Evolutionary conservation across 1,139 yeast genomes (phyloP).

Genomic region (Geotrichum europaeum): DNA sequence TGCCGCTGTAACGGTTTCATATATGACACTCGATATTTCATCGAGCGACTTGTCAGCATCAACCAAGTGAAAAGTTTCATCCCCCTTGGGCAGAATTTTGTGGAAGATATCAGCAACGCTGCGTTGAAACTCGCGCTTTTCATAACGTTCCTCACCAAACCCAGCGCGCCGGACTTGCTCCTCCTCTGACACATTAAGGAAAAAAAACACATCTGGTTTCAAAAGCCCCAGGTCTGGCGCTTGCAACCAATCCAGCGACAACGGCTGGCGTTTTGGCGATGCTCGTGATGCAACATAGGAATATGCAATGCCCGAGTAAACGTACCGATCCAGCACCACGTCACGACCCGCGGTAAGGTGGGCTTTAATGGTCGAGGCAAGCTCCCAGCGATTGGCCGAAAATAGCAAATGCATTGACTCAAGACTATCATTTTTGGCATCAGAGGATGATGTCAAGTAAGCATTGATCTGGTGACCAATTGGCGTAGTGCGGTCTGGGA

Average conservation of each 20-base stretch:
- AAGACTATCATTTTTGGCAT: slow-evolving; percentile 30
- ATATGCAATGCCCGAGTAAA: slow-evolving; percentile 90
- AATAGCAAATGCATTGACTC: slow-evolving; percentile 82
- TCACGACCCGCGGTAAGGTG: slow-evolving; percentile 49
- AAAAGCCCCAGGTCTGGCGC: slow-evolving; percentile 82
- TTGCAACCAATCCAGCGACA: slow-evolving; percentile 59
- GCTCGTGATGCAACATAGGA: slow-evolving; percentile 35
- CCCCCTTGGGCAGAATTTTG: slow-evolving; percentile 35
- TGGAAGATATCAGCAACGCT: slow-evolving; percentile 59
- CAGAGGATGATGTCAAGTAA: slow-evolving; percentile 46
- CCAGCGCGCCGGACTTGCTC: slow-evolving; percentile 60
- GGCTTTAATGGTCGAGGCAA: slow-evolving; percentile 44
- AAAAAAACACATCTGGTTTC: slow-evolving; percentile 76
- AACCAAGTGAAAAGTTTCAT: slow-evolving; percentile 39
- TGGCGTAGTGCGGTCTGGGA: slow-evolving; percentile 80
- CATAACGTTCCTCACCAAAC: slow-evolving; percentile 92
- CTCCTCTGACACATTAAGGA: slow-evolving; percentile 54
- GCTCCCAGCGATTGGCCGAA: slow-evolving; percentile 94
- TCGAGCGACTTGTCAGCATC: slow-evolving; percentile 61
- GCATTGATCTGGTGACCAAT: slow-evolving; percentile 74
- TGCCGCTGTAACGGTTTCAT: slow-evolving; percentile 18
- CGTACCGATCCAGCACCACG: slow-evolving; percentile 77
- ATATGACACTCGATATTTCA: slow-evolving; percentile 41
- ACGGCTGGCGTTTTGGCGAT: slow-evolving; percentile 42
- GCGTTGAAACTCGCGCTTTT: slow-evolving; percentile 62